These are phyloP conservation scores for Populus davidiana DNA, from an alignment of 345 rosid genomes.

Conservation along the genomic window DNA sequence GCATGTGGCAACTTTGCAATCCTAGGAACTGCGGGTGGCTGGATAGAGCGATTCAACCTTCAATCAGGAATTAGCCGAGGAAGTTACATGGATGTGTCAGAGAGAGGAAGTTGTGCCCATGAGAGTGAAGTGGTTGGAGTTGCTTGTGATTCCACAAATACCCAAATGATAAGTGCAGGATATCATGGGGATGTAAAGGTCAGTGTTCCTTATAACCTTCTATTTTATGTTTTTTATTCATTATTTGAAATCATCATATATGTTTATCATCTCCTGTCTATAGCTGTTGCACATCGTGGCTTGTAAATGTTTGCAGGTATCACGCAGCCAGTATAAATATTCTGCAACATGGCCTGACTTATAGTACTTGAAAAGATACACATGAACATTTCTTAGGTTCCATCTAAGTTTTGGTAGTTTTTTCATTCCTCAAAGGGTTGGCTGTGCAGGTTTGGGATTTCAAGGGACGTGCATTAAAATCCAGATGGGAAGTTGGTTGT, in stretches of 20 bases:
- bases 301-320: not conserved
- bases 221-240: too few species aligned
- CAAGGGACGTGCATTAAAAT: constrained; percentile 60
- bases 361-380: not conserved
- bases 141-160: constrained; percentile 91
- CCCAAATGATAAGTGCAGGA: constrained; percentile 90
- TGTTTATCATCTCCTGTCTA: not conserved
- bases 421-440: constrained; percentile 5
- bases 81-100: constrained; percentile 60
- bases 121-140: constrained; percentile 82
- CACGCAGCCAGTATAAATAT: not conserved
- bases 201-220: constrained; percentile 1
- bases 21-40: constrained; percentile 88
- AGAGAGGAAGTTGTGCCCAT: constrained; percentile 57
- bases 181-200: constrained; percentile 89
- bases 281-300: not conserved
- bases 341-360: not conserved
- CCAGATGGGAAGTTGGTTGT: constrained; percentile 80
- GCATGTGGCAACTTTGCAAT: constrained; percentile 97
- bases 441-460: constrained; percentile 91
- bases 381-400: not conserved
- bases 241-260: not conserved
- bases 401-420: constrained; percentile 6
- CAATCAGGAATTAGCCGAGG: constrained; percentile 96
- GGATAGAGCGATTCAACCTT: constrained; percentile 91